Conservation (phyloP, 768 basidiomycete genomes). For the Suillus hirtellus region DNA sequence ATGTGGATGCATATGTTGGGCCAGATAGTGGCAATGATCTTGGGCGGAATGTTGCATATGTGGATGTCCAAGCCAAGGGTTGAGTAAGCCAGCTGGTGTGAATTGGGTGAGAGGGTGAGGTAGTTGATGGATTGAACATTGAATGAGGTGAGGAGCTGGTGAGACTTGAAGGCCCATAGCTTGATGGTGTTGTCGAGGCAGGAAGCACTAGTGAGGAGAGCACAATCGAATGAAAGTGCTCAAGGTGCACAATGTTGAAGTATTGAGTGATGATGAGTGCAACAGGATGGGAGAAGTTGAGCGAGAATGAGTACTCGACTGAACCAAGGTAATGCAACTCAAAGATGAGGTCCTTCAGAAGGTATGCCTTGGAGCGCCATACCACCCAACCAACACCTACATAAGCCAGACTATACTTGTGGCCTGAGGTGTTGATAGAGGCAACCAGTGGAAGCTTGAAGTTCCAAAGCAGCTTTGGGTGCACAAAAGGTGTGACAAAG, state of each 20-base stretch:
- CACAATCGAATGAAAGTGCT: too few relatives aligned
- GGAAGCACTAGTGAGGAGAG: too few relatives aligned
- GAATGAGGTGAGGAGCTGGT: too few relatives aligned
- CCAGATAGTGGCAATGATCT: too few relatives aligned
- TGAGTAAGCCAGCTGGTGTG: too few relatives aligned
- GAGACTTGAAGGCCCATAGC: too few relatives aligned
- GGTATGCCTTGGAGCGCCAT: conserved; percentile 54
- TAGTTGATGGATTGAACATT: too few relatives aligned
- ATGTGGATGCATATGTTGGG: too few relatives aligned
- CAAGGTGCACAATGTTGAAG: conserved; percentile 63
- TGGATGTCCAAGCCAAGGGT: too few relatives aligned
- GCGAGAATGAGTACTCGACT: conserved; percentile 75
- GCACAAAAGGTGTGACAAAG: conserved; percentile 63
- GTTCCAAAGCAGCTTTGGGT: conserved; percentile 57
- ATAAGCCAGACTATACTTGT: conserved; percentile 60
- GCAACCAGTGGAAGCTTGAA: conserved; percentile 61
- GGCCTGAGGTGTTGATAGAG: conserved; percentile 59
- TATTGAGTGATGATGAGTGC: conserved; percentile 63
- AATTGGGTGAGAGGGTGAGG: too few relatives aligned
- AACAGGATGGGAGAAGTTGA: conserved; percentile 62
- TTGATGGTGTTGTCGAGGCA: too few relatives aligned
- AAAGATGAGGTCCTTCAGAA: conserved; percentile 73
- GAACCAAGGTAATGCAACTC: conserved; percentile 53
- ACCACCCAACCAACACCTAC: conserved; percentile 65
- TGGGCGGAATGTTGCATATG: too few relatives aligned